Conservation (phyloP, 768 basidiomycete genomes). For the Lentinula guzmanii region DNA sequence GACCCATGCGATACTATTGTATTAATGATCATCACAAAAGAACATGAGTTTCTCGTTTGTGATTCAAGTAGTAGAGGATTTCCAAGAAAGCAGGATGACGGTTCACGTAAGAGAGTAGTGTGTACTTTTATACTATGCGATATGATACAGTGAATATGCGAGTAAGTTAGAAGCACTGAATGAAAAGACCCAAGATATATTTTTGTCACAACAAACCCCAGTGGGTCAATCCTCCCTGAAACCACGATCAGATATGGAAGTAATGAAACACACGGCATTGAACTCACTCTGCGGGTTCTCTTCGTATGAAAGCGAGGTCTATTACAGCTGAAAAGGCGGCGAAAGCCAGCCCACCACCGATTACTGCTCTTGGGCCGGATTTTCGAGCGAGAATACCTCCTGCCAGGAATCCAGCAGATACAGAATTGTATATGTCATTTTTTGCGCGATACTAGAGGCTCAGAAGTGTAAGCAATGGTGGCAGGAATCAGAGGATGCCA, state of each 20-base stretch:
- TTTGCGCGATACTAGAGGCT: slow-evolving; percentile 80
- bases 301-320: slow-evolving; percentile 69
- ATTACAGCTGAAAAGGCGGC: slow-evolving; percentile 91
- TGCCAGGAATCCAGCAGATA: slow-evolving; percentile 80
- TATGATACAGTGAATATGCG: neutral
- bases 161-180: neutral
- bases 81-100: too few relatives aligned
- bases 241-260: neutral
- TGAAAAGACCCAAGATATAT: neutral
- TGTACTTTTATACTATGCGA: neutral
- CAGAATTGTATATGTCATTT: slow-evolving; percentile 91
- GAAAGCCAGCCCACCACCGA: slow-evolving; percentile 89
- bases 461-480: neutral
- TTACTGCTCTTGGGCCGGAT: slow-evolving; percentile 78
- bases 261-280: slow-evolving; percentile 4
- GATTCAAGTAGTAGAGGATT: too few relatives aligned
- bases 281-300: slow-evolving; percentile 74
- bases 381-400: slow-evolving; percentile 86
- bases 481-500: neutral
- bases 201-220: neutral
- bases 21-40: neutral
- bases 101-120: neutral
- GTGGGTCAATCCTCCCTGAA: slow-evolving; percentile 33
- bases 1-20: neutral
- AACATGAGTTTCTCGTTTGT: too few relatives aligned